Base-by-base conservation (phyloP, 306 rosid genomes). In the Lablab purpureus region DNA sequence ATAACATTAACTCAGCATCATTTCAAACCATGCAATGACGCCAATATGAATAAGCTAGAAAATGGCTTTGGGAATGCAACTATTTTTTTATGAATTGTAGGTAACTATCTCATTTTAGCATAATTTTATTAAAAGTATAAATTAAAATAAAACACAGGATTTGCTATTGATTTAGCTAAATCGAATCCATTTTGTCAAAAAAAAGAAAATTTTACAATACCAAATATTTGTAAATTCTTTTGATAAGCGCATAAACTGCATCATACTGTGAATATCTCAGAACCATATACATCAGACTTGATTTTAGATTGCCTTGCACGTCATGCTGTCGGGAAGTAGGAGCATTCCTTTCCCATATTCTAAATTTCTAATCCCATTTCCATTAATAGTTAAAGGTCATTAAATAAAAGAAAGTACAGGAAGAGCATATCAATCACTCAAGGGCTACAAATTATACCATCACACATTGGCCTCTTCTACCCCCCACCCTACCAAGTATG, bases 361-460 rank as follows among this genome's bases (percentile, higher is more conserved):
- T 32, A 41, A 40, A 40, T 41, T 41, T 11, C 46, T 49, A 60
- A 43, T 63, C 37, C 18, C 51, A 76, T 12, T 76, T 50, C 50
- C 27, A 58, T 68, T 47, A 6, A 54, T 19, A 55, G 19, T 50
- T 28, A 7, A 2, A 19, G 37, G 3, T 36, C 36, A 41, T 45
- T 30, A 8, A 11, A 14, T 34, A 30, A 63, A 71, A 64, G 40
- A 18, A 34, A 72, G 66, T 23, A 72, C 10, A 19, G 13, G 36
- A 51, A 71, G 36, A 17, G 18, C 6, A 47, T 59, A 36, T 43
- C 37, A 76, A 75, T 45, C 80, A 59, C 73, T n/a, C 27, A 40
- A 60, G 21, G 27, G 23, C 19, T 69, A 73, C 69, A 56, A 67
- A 60, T 34, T 56, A 59, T 50, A 69, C 40, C 81, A 68, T 76